Conservation (phyloP, 192 early-diverging fungal genomes). For the Neocallimastix lanati region DNA sequence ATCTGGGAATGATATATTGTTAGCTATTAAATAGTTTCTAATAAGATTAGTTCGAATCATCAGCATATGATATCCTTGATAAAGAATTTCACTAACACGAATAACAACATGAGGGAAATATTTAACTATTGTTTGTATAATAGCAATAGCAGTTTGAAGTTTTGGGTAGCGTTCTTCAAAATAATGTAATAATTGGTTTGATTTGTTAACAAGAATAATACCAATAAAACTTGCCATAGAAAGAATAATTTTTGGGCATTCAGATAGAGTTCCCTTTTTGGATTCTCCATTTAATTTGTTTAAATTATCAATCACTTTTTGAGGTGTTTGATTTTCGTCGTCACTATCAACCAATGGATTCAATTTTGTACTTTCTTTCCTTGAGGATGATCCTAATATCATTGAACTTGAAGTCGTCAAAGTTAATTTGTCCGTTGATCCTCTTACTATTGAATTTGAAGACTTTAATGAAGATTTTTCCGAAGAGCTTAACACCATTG, state of each 20-base stretch:
- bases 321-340: background rate
- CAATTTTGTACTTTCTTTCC: background rate
- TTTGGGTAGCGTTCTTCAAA: background rate
- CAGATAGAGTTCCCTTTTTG: background rate
- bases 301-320: background rate
- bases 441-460: too few relatives aligned
- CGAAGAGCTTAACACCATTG: too few relatives aligned
- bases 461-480: too few relatives aligned
- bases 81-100: background rate
- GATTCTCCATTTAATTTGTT: background rate
- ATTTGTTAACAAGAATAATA: background rate
- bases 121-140: background rate
- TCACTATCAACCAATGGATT: background rate
- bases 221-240: background rate
- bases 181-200: background rate
- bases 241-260: background rate
- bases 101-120: background rate
- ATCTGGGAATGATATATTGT: background rate
- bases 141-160: background rate
- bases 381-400: background rate
- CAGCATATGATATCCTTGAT: background rate
- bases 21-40: background rate
- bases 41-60: background rate
- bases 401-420: background rate
- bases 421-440: too few relatives aligned